Base-by-base conservation (phyloP, 345 rosid genomes). In the Passiflora organensis region DNA sequence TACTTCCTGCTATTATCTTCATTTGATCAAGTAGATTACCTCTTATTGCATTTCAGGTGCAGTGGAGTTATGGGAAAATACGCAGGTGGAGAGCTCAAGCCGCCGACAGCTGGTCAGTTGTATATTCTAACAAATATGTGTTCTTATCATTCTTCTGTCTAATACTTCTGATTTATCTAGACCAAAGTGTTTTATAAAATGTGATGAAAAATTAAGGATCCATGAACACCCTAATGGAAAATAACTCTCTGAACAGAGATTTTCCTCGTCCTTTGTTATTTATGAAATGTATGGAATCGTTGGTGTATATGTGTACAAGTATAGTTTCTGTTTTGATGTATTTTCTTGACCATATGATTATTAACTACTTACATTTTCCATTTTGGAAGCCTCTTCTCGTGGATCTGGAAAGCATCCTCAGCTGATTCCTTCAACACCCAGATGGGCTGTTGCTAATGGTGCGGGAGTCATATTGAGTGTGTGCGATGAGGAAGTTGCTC, bases 381-480 rank as follows among this genome's bases (percentile, higher is more conserved):
- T 80, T 77, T 62, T 73, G 83, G 71, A 58, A 83, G 85, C 89
- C 66, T 79, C 91, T 70, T 78, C 96, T 55, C 88, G 90, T 32
- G 95, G 95, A 71, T 86, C 96, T 65, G 98, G 98, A 64, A 91
- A 91, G 74, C 95, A 91, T 75, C 98, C 98, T 62, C 96, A 91
- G 64, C 84, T 88, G 63, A 75, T 91, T 82, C 93, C 82, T 44
- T 82, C 98, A 10, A 82, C 96, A 15, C 98, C 98, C 37, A 78
- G 96, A 64, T 91, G 98, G 98, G 98, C 98, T 18, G 96, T 91
- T 64, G 98, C 98, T 47, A 91, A 91, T 72, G 96, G 98, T 63
- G 98, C 98, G 23, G 98, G 98, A 66, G 96, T 91, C 19, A 91
- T 91, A 56, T 68, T 91, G 62, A 91, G 98, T 50, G 98, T 91